Evolutionary conservation across 495 filamentous ascomycete species (phyloP).

Genomic region (Talaromyces stipitatus): DNA sequence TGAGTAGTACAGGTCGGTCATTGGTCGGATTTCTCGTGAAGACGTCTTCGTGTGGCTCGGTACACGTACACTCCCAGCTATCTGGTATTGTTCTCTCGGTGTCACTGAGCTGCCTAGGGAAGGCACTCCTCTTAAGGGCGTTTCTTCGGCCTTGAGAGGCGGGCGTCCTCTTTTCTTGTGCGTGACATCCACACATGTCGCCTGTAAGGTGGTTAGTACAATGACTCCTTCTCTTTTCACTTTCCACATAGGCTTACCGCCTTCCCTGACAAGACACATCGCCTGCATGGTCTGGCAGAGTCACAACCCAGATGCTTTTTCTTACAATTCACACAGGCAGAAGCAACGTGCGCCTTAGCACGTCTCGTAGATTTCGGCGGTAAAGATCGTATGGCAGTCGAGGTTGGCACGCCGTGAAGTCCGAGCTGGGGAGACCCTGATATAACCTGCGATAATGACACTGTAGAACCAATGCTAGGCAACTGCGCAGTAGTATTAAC

Average conservation of each 20-base stretch:
- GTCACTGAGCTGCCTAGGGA: slow-evolving; percentile 20
- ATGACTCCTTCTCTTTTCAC: slow-evolving; percentile 4
- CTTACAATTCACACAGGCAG: slow-evolving; percentile 95
- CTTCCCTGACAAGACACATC: slow-evolving; percentile 57
- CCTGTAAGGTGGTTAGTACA: slow-evolving; percentile 37
- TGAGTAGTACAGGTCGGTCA: slow-evolving; percentile 32
- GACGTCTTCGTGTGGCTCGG: slow-evolving; percentile 32
- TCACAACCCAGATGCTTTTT: slow-evolving; percentile 85
- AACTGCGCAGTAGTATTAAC: slow-evolving; percentile 8
- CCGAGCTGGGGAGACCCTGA: slow-evolving; percentile 13
- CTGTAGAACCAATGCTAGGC: slow-evolving; percentile 6
- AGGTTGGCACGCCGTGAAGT: slow-evolving; percentile 11
- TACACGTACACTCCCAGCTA: slow-evolving; percentile 17
- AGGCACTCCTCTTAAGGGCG: slow-evolving; percentile 29
- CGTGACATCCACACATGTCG: slow-evolving; percentile 87
- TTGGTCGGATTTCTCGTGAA: slow-evolving; percentile 37
- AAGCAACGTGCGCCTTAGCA: slow-evolving; percentile 92
- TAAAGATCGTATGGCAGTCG: slow-evolving; percentile 21
- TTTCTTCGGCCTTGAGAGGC: slow-evolving; percentile 77
- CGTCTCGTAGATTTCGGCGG: slow-evolving; percentile 65
- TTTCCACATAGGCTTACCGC: slow-evolving; percentile 43
- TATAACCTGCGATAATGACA: slow-evolving; percentile 17
- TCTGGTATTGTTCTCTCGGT: slow-evolving; percentile 19
- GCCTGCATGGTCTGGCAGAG: slow-evolving; percentile 53
- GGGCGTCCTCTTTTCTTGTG: slow-evolving; percentile 95